Evolutionary conservation across 2,329 filamentous ascomycete genomes (phyloP).

Genomic region (Lachnellula suecica): DNA sequence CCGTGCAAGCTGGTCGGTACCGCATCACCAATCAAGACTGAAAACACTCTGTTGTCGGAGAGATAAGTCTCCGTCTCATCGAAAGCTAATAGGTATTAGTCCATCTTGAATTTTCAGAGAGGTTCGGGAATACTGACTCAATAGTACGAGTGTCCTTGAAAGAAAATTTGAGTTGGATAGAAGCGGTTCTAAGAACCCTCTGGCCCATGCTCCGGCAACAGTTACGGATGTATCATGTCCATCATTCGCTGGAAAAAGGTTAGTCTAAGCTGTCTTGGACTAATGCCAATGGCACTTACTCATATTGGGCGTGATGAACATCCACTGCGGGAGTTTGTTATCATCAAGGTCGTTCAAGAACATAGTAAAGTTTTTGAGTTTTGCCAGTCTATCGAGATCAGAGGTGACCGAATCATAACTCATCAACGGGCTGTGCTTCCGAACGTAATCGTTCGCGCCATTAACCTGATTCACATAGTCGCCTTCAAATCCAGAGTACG

Average conservation of each 20-base stretch:
- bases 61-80: slow-evolving; percentile 73
- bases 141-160: slow-evolving; percentile 68
- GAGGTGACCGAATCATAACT: slow-evolving; percentile 64
- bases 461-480: slow-evolving; percentile 55
- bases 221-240: slow-evolving; percentile 73
- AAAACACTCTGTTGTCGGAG: slow-evolving; percentile 65
- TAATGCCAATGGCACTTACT: slow-evolving; percentile 29
- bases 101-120: slow-evolving; percentile 70
- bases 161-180: slow-evolving; percentile 68
- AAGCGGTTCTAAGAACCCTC: slow-evolving; percentile 67
- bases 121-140: slow-evolving; percentile 49
- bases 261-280: neutral
- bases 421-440: slow-evolving; percentile 66
- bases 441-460: slow-evolving; percentile 61
- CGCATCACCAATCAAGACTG: slow-evolving; percentile 70
- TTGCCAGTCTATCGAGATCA: slow-evolving; percentile 56
- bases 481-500: slow-evolving; percentile 71
- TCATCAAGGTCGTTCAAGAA: slow-evolving; percentile 68
- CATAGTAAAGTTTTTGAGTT: slow-evolving; percentile 71
- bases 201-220: slow-evolving; percentile 67
- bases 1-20: slow-evolving; percentile 61
- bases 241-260: slow-evolving; percentile 53
- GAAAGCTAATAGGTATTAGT: slow-evolving; percentile 62
- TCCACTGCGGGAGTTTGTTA: slow-evolving; percentile 67
- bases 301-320: slow-evolving; percentile 74